phyloP scores from a whole-genome alignment of 202 grass and related monocot species.

The Elaeis oleifera region DNA sequence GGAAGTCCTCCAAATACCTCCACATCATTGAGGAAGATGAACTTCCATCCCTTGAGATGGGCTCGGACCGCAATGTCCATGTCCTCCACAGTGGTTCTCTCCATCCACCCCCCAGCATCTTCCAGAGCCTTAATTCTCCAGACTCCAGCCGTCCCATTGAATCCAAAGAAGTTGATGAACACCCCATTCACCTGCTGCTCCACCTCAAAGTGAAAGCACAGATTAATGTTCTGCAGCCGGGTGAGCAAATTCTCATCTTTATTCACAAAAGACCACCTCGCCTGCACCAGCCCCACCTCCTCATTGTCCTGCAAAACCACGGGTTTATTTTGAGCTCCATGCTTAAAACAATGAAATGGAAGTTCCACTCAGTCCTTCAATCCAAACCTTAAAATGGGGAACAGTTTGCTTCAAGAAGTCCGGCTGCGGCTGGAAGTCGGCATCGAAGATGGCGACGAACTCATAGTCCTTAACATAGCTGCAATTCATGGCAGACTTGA shows the following conservation, averaged over 20 bases:
- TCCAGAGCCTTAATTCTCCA: constrained; percentile 70
- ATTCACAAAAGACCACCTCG: constrained; percentile 81
- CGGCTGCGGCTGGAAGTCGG: constrained; percentile 63
- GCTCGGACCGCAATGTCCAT: constrained; percentile 85
- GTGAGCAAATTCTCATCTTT: constrained; percentile 79
- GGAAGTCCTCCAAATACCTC: constrained; percentile 32
- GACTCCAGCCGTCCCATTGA: constrained; percentile 78
- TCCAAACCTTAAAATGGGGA: constrained; percentile 65
- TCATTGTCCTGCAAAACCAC: constrained; percentile 51
- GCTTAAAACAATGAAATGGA: too few relatives aligned
- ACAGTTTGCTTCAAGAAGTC: constrained; percentile 66
- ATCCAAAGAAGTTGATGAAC: constrained; percentile 80
- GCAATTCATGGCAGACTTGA: constrained; percentile 72
- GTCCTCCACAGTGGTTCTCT: constrained; percentile 81
- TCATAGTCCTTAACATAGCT: constrained; percentile 75
- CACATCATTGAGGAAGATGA: constrained; percentile 74
- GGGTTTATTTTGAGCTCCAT: not conserved
- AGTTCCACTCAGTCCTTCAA: too few relatives aligned
- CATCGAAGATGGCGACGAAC: constrained; percentile 70
- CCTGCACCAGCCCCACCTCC: constrained; percentile 62
- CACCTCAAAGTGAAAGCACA: constrained; percentile 84
- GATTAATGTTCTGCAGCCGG: constrained; percentile 72
- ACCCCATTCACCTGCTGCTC: constrained; percentile 78
- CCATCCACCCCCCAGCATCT: constrained; percentile 71
- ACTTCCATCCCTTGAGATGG: constrained; percentile 73